Conservation (phyloP, 2,329 filamentous ascomycete genomes). For the Aspergillus jensenii region DNA sequence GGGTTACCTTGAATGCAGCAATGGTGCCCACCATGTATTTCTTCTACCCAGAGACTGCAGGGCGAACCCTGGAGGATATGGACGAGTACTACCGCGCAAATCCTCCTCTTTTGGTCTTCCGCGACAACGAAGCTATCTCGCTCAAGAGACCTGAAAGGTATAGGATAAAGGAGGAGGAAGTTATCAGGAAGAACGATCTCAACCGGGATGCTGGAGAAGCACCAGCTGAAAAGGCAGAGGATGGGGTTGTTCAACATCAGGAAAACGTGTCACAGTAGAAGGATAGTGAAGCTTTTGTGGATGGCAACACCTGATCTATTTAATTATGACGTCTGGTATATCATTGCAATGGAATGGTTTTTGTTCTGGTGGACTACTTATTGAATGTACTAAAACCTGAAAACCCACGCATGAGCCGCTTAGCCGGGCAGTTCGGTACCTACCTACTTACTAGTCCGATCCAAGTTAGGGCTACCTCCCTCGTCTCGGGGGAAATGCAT, state of each 20-base stretch:
- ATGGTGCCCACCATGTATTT: slow-evolving; percentile 31
- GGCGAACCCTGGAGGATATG: slow-evolving; percentile 32
- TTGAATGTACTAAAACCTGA: no score
- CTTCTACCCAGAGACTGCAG: slow-evolving; percentile 34
- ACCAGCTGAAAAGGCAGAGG: background rate
- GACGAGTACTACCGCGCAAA: slow-evolving; percentile 31
- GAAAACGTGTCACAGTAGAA: background rate
- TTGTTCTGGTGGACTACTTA: no score
- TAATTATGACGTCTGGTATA: no score
- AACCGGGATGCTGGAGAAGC: background rate
- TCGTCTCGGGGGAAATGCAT: no score
- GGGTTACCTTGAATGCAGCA: slow-evolving; percentile 26
- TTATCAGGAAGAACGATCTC: slow-evolving; percentile 1
- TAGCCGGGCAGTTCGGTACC: no score
- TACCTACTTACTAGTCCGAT: no score
- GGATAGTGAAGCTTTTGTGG: no score
- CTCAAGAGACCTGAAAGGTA: slow-evolving; percentile 5
- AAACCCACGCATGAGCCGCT: no score
- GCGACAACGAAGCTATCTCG: slow-evolving; percentile 6
- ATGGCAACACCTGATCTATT: no score
- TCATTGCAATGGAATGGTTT: no score
- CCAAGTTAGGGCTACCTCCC: no score
- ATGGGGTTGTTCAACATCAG: background rate
- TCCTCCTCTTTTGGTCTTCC: slow-evolving; percentile 5
- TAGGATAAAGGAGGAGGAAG: slow-evolving; percentile 4